Percentiles rank a stretch among this genome's conserved stretches.
Conservation (phyloP, 139 green algal genomes). For the Chlorella sp. region DNA sequence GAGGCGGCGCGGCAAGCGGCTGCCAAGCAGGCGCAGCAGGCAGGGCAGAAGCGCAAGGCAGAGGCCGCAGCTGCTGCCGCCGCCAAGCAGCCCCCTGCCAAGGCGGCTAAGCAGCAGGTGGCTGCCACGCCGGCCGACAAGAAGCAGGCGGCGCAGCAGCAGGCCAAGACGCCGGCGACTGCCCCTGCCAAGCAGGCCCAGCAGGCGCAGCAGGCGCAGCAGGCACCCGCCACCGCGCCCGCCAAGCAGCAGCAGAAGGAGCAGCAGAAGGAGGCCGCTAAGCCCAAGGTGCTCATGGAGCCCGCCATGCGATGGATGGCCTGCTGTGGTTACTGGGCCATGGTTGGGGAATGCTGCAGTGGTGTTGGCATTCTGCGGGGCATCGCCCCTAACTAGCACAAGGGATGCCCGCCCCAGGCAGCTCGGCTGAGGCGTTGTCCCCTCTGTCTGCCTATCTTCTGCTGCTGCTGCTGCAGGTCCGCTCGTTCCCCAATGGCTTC, state of each 20-base stretch:
- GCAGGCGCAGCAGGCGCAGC: neutral
- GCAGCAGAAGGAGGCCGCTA: constrained; percentile 17
- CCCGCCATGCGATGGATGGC: neutral
- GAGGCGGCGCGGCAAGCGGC: constrained; percentile 7
- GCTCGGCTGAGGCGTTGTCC: too few species aligned
- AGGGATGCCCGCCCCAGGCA: too few species aligned
- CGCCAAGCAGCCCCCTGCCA: constrained; percentile 40
- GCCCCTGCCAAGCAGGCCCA: constrained; percentile 38
- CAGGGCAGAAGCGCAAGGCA: constrained; percentile 40
- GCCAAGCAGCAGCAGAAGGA: constrained; percentile 24
- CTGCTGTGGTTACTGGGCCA: too few species aligned
- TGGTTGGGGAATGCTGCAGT: too few species aligned
- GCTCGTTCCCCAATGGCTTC: constrained; percentile 81
- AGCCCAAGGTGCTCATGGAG: constrained; percentile 12
- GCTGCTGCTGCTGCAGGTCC: constrained; percentile 20
- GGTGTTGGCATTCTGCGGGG: too few species aligned
- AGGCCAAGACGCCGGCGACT: neutral
- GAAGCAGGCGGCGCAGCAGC: constrained; percentile 34
- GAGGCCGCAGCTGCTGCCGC: neutral
- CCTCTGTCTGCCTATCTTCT: too few species aligned
- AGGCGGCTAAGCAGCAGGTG: constrained; percentile 49
- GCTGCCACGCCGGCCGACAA: constrained; percentile 11
- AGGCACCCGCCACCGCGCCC: neutral
- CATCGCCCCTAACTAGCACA: too few species aligned
- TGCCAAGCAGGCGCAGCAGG: neutral